These are phyloP conservation scores for Arabidopsis thaliana DNA, from an alignment of 345 rosid genomes.

Conservation along the genomic window TAIR10.1 NC_003075.7:3146501-3147000, in stretches of 20 bases:
- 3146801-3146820: slow-evolving; percentile 6
- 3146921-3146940: neutral
- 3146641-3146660: neutral
- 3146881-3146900: slow-evolving; percentile 98
- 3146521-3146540: too few relatives aligned
- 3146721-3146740: slow-evolving; percentile 91
- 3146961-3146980: neutral
- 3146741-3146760: slow-evolving; percentile 90
- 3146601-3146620: neutral
- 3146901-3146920: slow-evolving; percentile 62
- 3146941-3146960: neutral
- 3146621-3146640: neutral
- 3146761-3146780: slow-evolving; percentile 55
- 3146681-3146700: slow-evolving; percentile 91
- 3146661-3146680: neutral
- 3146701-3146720: slow-evolving; percentile 95
- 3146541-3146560: too few relatives aligned
- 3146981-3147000: neutral
- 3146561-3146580: neutral
- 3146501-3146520: neutral
- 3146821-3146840: slow-evolving; percentile 99
- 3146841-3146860: slow-evolving; percentile 90
- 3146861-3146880: slow-evolving; percentile 92
- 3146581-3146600: neutral
- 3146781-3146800: neutral